These are phyloP conservation scores for Calonectria fujianensis DNA, from an alignment of 2,329 filamentous ascomycete genomes.

Conservation along the genomic window DNA sequence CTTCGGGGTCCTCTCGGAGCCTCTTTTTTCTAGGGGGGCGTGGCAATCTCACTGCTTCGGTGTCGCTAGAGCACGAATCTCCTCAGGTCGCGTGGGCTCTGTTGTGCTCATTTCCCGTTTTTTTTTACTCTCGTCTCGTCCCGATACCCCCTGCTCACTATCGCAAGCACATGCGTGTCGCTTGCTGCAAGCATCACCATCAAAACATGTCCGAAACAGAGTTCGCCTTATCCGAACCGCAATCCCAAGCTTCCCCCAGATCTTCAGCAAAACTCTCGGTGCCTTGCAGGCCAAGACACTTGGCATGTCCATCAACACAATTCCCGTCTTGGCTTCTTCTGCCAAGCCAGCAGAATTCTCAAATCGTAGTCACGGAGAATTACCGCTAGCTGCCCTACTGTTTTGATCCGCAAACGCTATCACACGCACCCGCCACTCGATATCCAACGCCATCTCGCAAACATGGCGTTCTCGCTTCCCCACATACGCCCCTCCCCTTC, in stretches of 20 bases:
- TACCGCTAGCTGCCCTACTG: constrained; percentile 19
- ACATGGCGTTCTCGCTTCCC: constrained; percentile 27
- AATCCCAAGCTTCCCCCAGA: constrained; percentile 20
- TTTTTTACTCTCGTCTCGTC: background rate
- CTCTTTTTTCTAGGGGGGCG: constrained; percentile 22
- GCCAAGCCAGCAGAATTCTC: constrained; percentile 39
- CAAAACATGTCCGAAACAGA: constrained; percentile 8
- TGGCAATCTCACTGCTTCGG: constrained; percentile 15
- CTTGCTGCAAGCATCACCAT: background rate
- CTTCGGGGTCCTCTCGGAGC: constrained; percentile 21
- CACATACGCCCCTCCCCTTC: constrained; percentile 25
- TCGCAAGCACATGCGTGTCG: constrained; percentile 12
- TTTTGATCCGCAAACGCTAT: constrained; percentile 18
- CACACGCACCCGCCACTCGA: constrained; percentile 6
- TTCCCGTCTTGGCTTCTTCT: constrained; percentile 51
- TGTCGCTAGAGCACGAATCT: constrained; percentile 2
- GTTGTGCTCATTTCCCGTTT: constrained; percentile 28
- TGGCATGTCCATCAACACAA: constrained; percentile 43
- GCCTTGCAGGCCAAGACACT: constrained; percentile 50
- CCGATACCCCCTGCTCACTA: background rate
- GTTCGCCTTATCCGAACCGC: constrained; percentile 3
- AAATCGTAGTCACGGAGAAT: constrained; percentile 4
- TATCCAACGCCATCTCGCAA: constrained; percentile 2
- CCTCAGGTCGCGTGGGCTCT: constrained; percentile 10
- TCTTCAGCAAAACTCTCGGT: constrained; percentile 28